phyloP scores from a whole-genome alignment of 176 grass and related monocot genomes.

The Aechmea fasciata region DNA sequence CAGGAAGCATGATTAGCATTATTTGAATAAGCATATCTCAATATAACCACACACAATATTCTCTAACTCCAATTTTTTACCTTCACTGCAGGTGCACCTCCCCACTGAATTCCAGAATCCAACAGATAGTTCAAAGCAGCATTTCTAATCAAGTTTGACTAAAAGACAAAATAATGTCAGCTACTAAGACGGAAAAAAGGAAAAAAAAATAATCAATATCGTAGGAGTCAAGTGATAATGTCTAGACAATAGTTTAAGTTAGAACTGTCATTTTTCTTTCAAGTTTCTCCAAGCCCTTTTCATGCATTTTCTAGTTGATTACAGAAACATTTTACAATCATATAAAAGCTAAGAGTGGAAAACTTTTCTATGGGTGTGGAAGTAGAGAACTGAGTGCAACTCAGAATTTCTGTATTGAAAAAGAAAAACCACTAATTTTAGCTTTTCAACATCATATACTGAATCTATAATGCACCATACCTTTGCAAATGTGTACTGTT shows the following conservation, averaged over 20 bases:
- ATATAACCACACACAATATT: neutral
- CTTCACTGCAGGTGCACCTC: constrained; percentile 73
- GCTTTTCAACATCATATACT: neutral
- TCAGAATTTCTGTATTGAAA: neutral
- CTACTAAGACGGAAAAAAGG: neutral
- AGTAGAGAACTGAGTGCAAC: too few relatives aligned
- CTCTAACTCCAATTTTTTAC: constrained; percentile 25
- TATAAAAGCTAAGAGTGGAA: too few relatives aligned
- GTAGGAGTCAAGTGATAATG: neutral
- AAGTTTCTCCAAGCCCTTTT: too few relatives aligned
- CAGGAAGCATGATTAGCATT: constrained; percentile 23
- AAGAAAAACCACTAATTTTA: neutral
- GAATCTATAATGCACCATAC: constrained; percentile 24
- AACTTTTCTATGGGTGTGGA: neutral
- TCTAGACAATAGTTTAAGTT: too few relatives aligned
- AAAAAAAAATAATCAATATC: neutral
- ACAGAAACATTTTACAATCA: too few relatives aligned
- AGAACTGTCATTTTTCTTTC: too few relatives aligned
- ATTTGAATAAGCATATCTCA: constrained; percentile 5
- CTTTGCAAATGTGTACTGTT: constrained; percentile 91
- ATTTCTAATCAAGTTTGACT: constrained; percentile 91
- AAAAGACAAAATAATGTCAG: constrained; percentile 26
- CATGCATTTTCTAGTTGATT: too few relatives aligned
- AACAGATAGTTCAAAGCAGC: constrained; percentile 77
- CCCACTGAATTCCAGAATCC: constrained; percentile 84